These are phyloP conservation scores for Silybum marianum DNA, from an alignment of 129 eudicot genomes.

Conservation along the genomic window DNA sequence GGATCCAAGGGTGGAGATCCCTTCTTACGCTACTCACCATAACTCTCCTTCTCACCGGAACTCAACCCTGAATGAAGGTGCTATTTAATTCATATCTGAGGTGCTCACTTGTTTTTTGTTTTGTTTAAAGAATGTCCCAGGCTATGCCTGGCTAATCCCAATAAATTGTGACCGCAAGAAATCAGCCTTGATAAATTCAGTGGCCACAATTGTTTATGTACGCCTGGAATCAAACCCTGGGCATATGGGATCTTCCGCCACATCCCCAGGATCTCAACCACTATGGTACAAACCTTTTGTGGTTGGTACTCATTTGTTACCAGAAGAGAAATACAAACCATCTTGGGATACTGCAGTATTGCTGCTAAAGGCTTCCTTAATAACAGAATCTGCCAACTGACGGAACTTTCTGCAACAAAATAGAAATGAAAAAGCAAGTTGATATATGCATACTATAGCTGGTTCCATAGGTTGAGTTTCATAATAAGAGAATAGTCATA, in stretches of 20 bases:
- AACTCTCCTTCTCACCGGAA: too few relatives aligned
- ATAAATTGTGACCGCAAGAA: too few relatives aligned
- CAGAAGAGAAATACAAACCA: conserved; percentile 33
- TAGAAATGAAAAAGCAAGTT: neutral
- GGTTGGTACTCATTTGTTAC: neutral
- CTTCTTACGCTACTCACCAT: too few relatives aligned
- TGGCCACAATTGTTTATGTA: too few relatives aligned
- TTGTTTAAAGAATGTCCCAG: too few relatives aligned
- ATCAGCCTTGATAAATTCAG: too few relatives aligned
- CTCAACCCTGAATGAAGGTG: neutral
- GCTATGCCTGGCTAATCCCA: too few relatives aligned
- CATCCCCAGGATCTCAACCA: too few relatives aligned
- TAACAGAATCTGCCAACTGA: conserved; percentile 31
- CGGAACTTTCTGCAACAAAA: conserved; percentile 62
- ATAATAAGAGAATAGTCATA: neutral
- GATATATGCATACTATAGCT: conserved; percentile 9
- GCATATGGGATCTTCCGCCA: too few relatives aligned
- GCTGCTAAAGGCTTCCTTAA: conserved; percentile 22
- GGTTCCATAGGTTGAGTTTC: neutral
- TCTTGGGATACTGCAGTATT: conserved; percentile 30
- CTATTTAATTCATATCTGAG: neutral
- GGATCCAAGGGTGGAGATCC: too few relatives aligned
- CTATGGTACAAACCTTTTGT: too few relatives aligned
- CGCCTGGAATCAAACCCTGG: too few relatives aligned
- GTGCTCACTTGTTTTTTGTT: neutral